Evolutionary conservation across 768 basidiomycete genomes (phyloP).

Genomic region (Serendipita sp.): DNA sequence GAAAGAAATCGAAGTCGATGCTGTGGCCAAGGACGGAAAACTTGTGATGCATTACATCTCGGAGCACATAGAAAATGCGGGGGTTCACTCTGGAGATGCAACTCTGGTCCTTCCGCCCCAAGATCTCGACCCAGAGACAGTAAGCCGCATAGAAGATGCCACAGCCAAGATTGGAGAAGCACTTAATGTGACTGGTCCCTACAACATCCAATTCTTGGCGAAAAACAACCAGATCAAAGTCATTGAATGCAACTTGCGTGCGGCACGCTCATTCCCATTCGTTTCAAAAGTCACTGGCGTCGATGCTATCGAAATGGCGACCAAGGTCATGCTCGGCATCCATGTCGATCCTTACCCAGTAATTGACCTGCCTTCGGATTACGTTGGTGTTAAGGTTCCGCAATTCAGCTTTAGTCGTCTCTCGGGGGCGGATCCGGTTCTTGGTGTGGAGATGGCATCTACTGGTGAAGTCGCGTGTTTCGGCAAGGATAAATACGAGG

Average conservation of each 20-base stretch:
- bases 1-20: conserved; percentile 99
- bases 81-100: conserved; percentile 96
- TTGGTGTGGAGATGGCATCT: conserved; percentile 99
- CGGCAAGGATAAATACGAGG: conserved; percentile 93
- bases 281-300: conserved; percentile 96
- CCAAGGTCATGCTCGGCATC: conserved; percentile 91
- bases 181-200: conserved; percentile 93
- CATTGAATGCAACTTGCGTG: conserved; percentile 96
- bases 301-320: conserved; percentile 97
- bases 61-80: conserved; percentile 97
- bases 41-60: conserved; percentile 99
- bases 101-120: conserved; percentile 97
- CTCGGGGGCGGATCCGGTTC: conserved; percentile 91
- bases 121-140: conserved; percentile 92
- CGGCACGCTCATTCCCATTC: conserved; percentile 96
- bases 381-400: conserved; percentile 98
- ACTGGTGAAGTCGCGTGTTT: conserved; percentile 99
- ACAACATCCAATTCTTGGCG: conserved; percentile 99
- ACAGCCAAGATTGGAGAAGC: conserved; percentile 96
- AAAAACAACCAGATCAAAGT: conserved; percentile 99
- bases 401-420: conserved; percentile 97
- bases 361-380: conserved; percentile 69
- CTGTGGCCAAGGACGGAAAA: conserved; percentile 90
- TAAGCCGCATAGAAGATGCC: conserved; percentile 89
- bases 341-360: conserved; percentile 87